Evolutionary conservation across 768 basidiomycete species (phyloP).

Genomic region (Boletus bicolor): DNA sequence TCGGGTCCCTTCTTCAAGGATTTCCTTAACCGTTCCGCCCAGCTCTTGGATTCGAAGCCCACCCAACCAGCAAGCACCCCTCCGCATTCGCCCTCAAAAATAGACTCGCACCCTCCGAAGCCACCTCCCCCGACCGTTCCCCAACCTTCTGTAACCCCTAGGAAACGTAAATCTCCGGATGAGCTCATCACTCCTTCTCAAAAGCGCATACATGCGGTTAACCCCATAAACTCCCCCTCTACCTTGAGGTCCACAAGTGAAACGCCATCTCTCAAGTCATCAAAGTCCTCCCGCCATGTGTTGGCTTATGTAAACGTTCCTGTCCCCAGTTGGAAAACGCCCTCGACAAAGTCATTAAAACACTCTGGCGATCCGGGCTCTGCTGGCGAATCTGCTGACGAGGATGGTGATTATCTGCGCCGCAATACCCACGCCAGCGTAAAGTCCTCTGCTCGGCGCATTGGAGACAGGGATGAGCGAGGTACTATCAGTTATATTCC

Average conservation of each 20-base stretch:
- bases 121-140: slow-evolving; percentile 1
- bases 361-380: slow-evolving; percentile 42
- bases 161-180: slow-evolving; percentile 65
- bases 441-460: slow-evolving; percentile 54
- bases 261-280: slow-evolving; percentile 26
- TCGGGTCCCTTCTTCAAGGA: slow-evolving; percentile 64
- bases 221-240: slow-evolving; percentile 11
- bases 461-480: slow-evolving; percentile 75
- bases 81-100: slow-evolving; percentile 16
- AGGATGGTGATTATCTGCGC: slow-evolving; percentile 32
- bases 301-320: slow-evolving; percentile 35
- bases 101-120: slow-evolving; percentile 16
- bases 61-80: slow-evolving; percentile 12
- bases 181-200: slow-evolving; percentile 58
- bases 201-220: slow-evolving; percentile 49
- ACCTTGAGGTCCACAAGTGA: slow-evolving; percentile 15
- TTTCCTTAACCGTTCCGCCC: slow-evolving; percentile 48
- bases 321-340: slow-evolving; percentile 27
- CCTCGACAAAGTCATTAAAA: slow-evolving; percentile 22
- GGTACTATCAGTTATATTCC: slow-evolving; percentile 36
- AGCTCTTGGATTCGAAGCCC: slow-evolving; percentile 40
- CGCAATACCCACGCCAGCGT: slow-evolving; percentile 30
- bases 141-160: slow-evolving; percentile 48
- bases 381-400: slow-evolving; percentile 55
- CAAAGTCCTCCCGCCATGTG: slow-evolving; percentile 32